A percentile compares a stretch with the other conserved stretches of the same genome.
phyloP scores from a whole-genome alignment of 768 basidiomycete species.

The Phaeotremella skinneri region DNA sequence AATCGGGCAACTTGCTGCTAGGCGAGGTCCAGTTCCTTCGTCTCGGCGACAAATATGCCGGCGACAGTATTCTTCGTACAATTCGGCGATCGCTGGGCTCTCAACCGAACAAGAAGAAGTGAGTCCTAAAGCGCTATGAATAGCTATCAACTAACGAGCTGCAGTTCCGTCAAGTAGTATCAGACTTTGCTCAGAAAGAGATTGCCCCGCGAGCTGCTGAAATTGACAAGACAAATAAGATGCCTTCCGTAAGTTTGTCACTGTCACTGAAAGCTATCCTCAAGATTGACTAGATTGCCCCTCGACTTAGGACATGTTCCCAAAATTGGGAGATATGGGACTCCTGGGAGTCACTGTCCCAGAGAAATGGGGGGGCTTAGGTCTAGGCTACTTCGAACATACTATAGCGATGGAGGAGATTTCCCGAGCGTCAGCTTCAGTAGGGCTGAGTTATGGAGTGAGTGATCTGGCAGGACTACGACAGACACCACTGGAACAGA shows the following conservation, averaged over 20 bases:
- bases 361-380: constrained; percentile 75
- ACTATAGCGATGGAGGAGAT: constrained; percentile 85
- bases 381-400: constrained; percentile 79
- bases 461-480: constrained; percentile 2
- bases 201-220: constrained; percentile 80
- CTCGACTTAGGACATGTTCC: constrained; percentile 37
- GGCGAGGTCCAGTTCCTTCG: background rate
- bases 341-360: constrained; percentile 62
- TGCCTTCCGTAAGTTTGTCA: constrained; percentile 60
- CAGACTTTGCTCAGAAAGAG: constrained; percentile 76
- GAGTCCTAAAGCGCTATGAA: constrained; percentile 26
- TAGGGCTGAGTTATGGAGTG: constrained; percentile 61
- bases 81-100: constrained; percentile 69
- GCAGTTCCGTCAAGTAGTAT: constrained; percentile 77
- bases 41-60: background rate
- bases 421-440: constrained; percentile 75
- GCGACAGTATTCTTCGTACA: constrained; percentile 58
- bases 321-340: constrained; percentile 41
- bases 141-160: constrained; percentile 5
- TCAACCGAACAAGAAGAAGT: constrained; percentile 79
- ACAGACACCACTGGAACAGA: background rate
- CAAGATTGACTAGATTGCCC: constrained; percentile 56
- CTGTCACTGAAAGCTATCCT: constrained; percentile 3
- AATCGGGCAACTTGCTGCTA: background rate
- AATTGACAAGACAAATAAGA: constrained; percentile 79